These are phyloP conservation scores for Hippophae tibetana DNA, from an alignment of 306 rosid genomes.

Conservation along the genomic window DNA sequence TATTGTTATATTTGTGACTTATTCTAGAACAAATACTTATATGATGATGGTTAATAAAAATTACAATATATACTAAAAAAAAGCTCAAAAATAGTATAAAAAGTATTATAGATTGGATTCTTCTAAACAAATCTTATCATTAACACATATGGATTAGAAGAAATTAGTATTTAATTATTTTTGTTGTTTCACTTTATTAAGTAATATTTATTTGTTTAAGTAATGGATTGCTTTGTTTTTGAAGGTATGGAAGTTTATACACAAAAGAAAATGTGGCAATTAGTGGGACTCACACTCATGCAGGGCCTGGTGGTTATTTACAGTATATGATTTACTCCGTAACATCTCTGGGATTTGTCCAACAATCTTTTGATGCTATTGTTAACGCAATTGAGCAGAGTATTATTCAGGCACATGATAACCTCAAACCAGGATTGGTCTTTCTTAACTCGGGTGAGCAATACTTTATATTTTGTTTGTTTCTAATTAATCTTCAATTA, in stretches of 20 bases:
- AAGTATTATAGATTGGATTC: no score
- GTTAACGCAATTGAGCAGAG: constrained; percentile 57
- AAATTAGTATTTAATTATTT: no score
- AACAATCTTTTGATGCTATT: constrained; percentile 71
- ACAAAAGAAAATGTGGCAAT: constrained; percentile 73
- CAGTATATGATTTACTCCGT: constrained; percentile 63
- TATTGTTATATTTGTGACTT: no score
- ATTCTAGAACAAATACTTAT: no score
- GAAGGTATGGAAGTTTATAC: constrained; percentile 58
- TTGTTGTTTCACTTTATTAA: no score
- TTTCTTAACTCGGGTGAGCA: constrained; percentile 43
- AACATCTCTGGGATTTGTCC: constrained; percentile 62
- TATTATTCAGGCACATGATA: constrained; percentile 60
- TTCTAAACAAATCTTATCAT: no score
- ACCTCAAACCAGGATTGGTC: constrained; percentile 55
- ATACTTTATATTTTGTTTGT: neutral
- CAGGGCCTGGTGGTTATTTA: constrained; percentile 83
- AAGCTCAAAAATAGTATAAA: no score
- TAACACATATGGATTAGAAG: no score
- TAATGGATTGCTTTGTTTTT: neutral
- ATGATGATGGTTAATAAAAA: no score
- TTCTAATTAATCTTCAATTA: neutral
- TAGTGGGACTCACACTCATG: constrained; percentile 81
- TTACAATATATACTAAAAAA: no score
- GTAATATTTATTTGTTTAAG: no score